Percentiles rank a stretch among this genome's conserved stretches.
These are phyloP conservation scores for Xylariomycetidae sp. DNA, from an alignment of 2,329 filamentous ascomycete genomes.

Conservation along the genomic window DNA sequence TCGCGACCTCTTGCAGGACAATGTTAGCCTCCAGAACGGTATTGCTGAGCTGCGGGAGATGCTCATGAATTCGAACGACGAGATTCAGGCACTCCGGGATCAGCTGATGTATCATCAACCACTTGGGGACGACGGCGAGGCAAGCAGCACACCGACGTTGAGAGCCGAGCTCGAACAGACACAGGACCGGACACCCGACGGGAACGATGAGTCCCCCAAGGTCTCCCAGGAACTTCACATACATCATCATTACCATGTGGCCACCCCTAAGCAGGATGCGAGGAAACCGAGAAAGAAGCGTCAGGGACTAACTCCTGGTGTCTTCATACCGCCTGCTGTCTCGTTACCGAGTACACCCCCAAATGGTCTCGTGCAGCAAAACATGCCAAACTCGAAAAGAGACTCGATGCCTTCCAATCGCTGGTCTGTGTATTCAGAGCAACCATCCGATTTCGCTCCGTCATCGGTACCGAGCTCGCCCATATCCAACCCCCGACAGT, in stretches of 20 bases:
- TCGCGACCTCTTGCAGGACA: conserved; percentile 90
- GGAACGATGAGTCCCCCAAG: conserved; percentile 27
- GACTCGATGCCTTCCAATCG: conserved; percentile 50
- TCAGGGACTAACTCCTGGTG: conserved; percentile 53
- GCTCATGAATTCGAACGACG: conserved; percentile 86
- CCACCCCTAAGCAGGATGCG: conserved; percentile 51
- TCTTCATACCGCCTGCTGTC: conserved; percentile 53
- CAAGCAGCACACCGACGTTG: conserved; percentile 49
- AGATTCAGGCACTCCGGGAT: conserved; percentile 82
- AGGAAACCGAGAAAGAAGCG: conserved; percentile 70
- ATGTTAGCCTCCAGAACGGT: conserved; percentile 86
- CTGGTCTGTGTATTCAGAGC: conserved; percentile 61
- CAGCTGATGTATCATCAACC: conserved; percentile 79
- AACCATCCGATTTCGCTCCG: conserved; percentile 58
- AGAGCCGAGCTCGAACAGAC: conserved; percentile 65
- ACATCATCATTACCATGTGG: conserved; percentile 87
- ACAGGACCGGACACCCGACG: conserved; percentile 25
- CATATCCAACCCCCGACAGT: conserved; percentile 65
- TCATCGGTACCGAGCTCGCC: conserved; percentile 82
- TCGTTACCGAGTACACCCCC: conserved; percentile 39
- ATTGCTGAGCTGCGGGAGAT: conserved; percentile 89
- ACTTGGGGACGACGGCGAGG: conserved; percentile 40
- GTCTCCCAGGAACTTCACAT: conserved; percentile 78
- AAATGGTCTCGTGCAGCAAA: conserved; percentile 31
- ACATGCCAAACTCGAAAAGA: conserved; percentile 37